Evolutionary conservation across 257 asterid species (phyloP), one percentile per base, ranked within the genome.

Genomic region (Solanum neorickii): DNA sequence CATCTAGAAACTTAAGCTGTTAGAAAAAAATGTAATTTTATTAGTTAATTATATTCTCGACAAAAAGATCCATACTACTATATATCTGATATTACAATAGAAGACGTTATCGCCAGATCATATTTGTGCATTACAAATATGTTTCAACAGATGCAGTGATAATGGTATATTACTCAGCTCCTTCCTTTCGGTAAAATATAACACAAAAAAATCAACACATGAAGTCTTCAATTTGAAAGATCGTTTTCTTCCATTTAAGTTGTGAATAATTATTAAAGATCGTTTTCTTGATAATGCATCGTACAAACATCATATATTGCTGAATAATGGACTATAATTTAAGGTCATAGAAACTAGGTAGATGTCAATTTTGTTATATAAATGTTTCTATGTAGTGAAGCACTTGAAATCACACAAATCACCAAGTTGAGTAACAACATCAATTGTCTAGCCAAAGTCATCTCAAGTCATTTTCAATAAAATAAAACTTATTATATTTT

Each of bases 1-100:
- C 60, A 0, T 16, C 0, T 52, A 52, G 16, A 52, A 52, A 1
- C 1, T 52, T 52, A 52, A 15, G 0, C 0, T 16, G 0, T 52
- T 52, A 52, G 60, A 49, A 16, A 52, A 52, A 16, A 14, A 33
- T 0, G 1, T 16, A 52, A 0, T 52, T 52, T 52, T 16, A 52
- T 52, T 52, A 52, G 16, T 52, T 52, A 52, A 52, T 52, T 16
- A 16, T 52, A 52, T 52, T 49, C 60, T 49, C 9, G 0, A 0
- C 9, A 49, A 49, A 49, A 49, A 65, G 16, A 0, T 65, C 2
- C 33, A n/a, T 65, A n/a, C 33, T 65, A 11, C 33, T 65, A n/a
- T 5, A 65, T n/a, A 27, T 68, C 21, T 68, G 2, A 13, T 69
- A 29, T 68, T 69, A 69, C 18, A 3, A 69, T 69, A 69, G 5